Conservation (phyloP, 2,329 filamentous ascomycete species). For the Colletotrichum godetiae region DNA sequence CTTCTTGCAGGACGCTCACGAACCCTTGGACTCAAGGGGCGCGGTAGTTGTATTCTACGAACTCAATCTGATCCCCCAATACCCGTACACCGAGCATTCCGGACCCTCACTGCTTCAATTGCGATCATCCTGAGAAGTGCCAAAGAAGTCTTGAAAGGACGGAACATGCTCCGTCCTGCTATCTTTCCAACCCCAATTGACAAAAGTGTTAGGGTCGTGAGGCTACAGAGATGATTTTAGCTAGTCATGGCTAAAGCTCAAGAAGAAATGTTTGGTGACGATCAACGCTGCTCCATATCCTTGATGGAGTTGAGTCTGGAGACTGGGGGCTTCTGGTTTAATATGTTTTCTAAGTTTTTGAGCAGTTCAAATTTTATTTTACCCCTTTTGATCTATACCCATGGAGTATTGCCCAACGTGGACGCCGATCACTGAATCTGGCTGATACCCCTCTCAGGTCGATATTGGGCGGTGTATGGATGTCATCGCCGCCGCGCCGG, state of each 20-base stretch:
- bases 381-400: background rate
- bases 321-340: background rate
- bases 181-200: background rate
- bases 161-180: background rate
- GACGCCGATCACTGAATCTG: background rate
- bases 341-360: background rate
- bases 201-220: background rate
- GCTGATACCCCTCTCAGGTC: background rate
- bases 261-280: background rate
- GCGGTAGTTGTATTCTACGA: background rate
- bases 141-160: background rate
- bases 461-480: background rate
- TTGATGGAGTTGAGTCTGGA: background rate
- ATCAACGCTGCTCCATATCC: background rate
- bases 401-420: background rate
- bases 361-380: background rate
- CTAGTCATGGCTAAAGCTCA: conserved; percentile 8
- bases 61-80: background rate
- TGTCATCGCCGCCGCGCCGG: no score
- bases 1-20: background rate
- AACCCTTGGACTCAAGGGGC: background rate
- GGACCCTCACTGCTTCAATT: background rate
- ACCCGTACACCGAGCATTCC: background rate
- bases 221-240: background rate
- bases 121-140: background rate